Evolutionary conservation across 345 rosid genomes (phyloP).

Genomic region (Isatis tinctoria): DNA sequence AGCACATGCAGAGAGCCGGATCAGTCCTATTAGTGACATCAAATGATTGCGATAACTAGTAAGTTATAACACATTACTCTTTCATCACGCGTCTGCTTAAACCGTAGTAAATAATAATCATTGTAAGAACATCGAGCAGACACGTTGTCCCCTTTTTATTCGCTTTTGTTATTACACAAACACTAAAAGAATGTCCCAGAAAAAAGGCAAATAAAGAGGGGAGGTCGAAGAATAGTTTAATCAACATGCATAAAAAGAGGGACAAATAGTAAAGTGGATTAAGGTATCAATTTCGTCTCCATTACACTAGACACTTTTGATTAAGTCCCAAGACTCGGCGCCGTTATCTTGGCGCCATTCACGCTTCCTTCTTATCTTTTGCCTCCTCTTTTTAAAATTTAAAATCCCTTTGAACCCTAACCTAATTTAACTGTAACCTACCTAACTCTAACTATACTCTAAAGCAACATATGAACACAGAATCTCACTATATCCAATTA

Average conservation of each 20-base stretch:
- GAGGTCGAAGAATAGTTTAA: neutral
- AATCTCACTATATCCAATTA: neutral
- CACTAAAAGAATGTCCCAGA: neutral
- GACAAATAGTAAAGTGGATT: neutral
- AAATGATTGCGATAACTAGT: slow-evolving; percentile 14
- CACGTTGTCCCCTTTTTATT: slow-evolving; percentile 19
- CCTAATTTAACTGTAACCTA: slow-evolving; percentile 25
- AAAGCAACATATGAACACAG: neutral
- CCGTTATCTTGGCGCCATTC: slow-evolving; percentile 36
- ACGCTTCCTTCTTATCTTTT: slow-evolving; percentile 20
- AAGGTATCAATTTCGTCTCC: slow-evolving; percentile 29
- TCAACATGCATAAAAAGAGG: slow-evolving; percentile 16
- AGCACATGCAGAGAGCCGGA: too few species aligned
- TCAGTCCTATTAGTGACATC: neutral
- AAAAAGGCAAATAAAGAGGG: neutral
- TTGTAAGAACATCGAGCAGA: slow-evolving; percentile 24
- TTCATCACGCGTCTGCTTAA: slow-evolving; percentile 15
- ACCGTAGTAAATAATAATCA: slow-evolving; percentile 6
- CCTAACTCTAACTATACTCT: slow-evolving; percentile 21
- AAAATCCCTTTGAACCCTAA: neutral
- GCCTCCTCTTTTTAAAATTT: neutral
- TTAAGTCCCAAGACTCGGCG: slow-evolving; percentile 30
- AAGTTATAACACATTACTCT: neutral
- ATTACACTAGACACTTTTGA: slow-evolving; percentile 16
- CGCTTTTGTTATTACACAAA: slow-evolving; percentile 12